phyloP scores from a whole-genome alignment of 257 asterid genomes.

The Solanum ahanhuiri region DNA sequence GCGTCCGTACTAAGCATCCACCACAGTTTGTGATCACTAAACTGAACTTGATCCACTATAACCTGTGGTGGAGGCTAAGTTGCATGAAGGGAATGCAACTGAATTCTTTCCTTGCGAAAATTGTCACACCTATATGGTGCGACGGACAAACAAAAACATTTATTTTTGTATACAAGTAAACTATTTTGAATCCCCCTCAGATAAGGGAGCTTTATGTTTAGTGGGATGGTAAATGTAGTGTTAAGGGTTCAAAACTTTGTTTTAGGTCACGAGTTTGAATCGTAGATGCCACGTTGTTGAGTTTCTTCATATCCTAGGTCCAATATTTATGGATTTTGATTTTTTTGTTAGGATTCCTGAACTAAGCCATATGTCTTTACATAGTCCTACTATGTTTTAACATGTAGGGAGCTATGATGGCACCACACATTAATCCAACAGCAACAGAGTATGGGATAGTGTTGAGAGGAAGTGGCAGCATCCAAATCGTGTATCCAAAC shows the following conservation, averaged over 20 bases:
- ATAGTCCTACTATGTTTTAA: neutral
- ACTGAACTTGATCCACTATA: neutral
- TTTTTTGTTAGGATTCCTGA: neutral
- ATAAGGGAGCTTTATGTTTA: neutral
- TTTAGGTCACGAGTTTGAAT: neutral
- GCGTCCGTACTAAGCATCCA: too few relatives aligned
- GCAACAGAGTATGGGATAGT: slow-evolving; percentile 75
- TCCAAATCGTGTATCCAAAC: slow-evolving; percentile 63
- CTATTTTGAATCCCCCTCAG: neutral
- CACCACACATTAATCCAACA: slow-evolving; percentile 78
- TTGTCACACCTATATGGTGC: neutral
- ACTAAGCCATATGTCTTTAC: neutral
- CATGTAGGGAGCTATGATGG: slow-evolving; percentile 90
- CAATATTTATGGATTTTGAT: neutral
- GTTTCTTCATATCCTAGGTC: neutral
- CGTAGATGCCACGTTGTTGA: neutral
- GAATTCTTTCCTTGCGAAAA: neutral
- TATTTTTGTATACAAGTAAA: neutral
- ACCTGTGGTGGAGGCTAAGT: neutral
- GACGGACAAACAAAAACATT: neutral
- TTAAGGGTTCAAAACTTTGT: neutral
- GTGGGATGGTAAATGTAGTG: neutral
- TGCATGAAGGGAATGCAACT: neutral
- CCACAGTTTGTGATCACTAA: neutral
- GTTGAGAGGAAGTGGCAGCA: slow-evolving; percentile 42